Base-by-base conservation (phyloP, 305 asterid species). In the Plantago coronopus region DNA sequence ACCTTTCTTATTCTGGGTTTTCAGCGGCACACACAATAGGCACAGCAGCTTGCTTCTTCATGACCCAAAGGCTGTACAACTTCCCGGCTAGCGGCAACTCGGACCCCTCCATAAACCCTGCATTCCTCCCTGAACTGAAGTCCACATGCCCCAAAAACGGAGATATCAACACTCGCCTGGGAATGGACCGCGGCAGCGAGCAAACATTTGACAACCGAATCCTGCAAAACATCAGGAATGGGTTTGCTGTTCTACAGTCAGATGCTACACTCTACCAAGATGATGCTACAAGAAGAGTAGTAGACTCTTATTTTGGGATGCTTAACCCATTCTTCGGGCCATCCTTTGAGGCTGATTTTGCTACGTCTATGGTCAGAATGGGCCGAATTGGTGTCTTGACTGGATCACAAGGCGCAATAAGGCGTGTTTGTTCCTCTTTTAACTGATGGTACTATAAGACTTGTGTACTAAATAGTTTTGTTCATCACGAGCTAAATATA, bases 41-140 rank as follows among this genome's bases (percentile, higher is more conserved):
- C 63, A 88, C 89, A 1, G 72, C 98, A 0, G 98, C 96, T 38
- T 91, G 98, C 69, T 91, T 91, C 95, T 88, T 91, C 85, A 86
- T 91, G 98, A 67, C 48, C n/a, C 38, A 73, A 7, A 67, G 96
- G 69, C 95, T 88, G 34, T 86, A 91, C 87, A 62, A 37, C 15
- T 91, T 88, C 70, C 57, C 68, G 5, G 59, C 73, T 0, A 57
- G 22, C 4, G 81, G 84, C 20, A 84, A 82, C 17, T 69, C 95
- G 48, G 98, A 91, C 69, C 95, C 96, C 0, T 77, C 90, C 2
- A 88, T 88, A 66, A 75, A 72, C 54, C 90, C 87, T 0, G 60
- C 37, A 0, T 74, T 91, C 69, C 74, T 88, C 0, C 89, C 90
- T 13, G 96, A 84, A 62, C 48, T 91, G 20, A 69, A 65, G 59